Evolutionary conservation across 805 yeast genomes (phyloP), one percentile per base, ranked within the genome.

Genomic region (Yamadazyma olivae): DNA sequence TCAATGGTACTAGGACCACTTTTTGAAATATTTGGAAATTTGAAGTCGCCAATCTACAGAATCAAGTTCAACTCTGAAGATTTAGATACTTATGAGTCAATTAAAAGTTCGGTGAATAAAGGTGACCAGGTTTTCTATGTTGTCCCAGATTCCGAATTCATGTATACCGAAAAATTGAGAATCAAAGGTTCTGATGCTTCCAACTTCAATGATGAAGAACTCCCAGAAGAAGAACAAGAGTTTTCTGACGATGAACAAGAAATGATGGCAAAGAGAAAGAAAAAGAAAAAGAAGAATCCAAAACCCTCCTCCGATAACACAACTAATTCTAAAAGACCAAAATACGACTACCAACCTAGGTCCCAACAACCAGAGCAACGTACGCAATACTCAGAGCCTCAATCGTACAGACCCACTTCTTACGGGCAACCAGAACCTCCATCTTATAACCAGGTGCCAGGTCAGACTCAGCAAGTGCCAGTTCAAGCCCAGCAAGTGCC

Each of bases 171-270:
- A 34, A 63, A 76, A 17, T 71, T 90, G 37, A 85, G 79, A 48
- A 64, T 71, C 16, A 90, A 83, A 51, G 99, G 98, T 17, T 82
- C 89, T 1, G 99, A 93, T 64, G 99, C 99, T 0, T 84, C 95
- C 51, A 93, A 93, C 50, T 81, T 87, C 57, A 83, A 87, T 55
- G 99, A 93, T 57, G 98, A 93, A 61, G 99, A 93, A 52, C 61
- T 91, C 20, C 88, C 96, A 0, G 89, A 81, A 48, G 95, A 85
- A 20, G 98, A 93, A 56, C 95, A 87, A 56, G 98, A 91, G 54
- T 91, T 82, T 48, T 86, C 96, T 1, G 98, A 93, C 56, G 98
- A 93, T 58, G 98, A 91, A 54, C 77, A 76, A 42, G 98, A 93
- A 56, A 74, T 79, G 48, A 81, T 76, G 23, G 76, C 75, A 30